Evolutionary conservation across 352 stramenopile species (phyloP).

Genomic region (Peronospora belbahrii): DNA sequence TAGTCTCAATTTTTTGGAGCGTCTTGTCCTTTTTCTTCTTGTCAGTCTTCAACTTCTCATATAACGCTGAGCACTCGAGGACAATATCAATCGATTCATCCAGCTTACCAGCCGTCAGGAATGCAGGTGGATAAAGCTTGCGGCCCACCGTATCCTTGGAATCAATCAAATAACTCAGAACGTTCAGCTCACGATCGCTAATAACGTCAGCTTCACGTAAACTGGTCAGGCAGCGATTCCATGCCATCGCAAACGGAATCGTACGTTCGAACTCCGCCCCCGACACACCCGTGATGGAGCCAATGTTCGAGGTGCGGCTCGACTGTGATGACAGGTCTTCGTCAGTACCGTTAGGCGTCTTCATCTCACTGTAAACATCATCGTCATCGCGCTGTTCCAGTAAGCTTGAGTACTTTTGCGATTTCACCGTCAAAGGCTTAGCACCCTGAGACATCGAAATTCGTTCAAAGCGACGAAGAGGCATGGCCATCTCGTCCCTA

Average conservation of each 20-base stretch:
- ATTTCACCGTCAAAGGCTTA: conserved; percentile 72
- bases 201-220: conserved; percentile 74
- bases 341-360: conserved; percentile 50
- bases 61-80: conserved; percentile 65
- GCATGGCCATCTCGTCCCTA: conserved; percentile 50
- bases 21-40: conserved; percentile 86
- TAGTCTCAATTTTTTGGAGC: conserved; percentile 78
- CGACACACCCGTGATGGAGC: conserved; percentile 65
- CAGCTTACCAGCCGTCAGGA: conserved; percentile 74
- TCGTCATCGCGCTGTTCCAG: conserved; percentile 51
- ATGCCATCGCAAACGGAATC: conserved; percentile 81
- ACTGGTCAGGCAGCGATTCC: conserved; percentile 69
- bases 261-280: conserved; percentile 75
- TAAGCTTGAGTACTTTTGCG: conserved; percentile 71
- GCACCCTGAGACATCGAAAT: conserved; percentile 77
- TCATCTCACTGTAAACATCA: conserved; percentile 52
- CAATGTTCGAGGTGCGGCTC: conserved; percentile 49
- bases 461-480: conserved; percentile 66
- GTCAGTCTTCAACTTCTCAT: conserved; percentile 73
- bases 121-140: conserved; percentile 72
- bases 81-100: conserved; percentile 83
- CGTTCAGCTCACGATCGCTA: conserved; percentile 72
- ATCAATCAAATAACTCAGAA: conserved; percentile 80
- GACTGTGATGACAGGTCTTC: conserved; percentile 47
- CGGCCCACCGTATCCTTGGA: conserved; percentile 57